Conservation (phyloP, 2,329 filamentous ascomycete species). For the Aspergillus tubingensis region DNA sequence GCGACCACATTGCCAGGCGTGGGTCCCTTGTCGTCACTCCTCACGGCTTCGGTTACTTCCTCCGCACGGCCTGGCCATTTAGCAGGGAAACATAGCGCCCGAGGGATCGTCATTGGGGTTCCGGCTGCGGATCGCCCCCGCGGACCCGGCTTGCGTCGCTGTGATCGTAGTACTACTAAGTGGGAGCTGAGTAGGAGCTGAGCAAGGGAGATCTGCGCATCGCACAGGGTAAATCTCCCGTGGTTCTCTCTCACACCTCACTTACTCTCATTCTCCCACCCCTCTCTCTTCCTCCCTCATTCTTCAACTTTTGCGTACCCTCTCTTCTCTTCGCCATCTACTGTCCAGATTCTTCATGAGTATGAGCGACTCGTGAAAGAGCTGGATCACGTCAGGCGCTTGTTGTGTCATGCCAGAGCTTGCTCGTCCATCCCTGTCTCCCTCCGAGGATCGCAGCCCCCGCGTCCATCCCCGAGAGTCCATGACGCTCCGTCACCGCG, state of each 20-base stretch:
- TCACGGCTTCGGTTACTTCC: background rate
- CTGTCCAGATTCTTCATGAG: background rate
- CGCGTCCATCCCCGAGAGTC: constrained; percentile 16
- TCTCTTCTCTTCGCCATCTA: background rate
- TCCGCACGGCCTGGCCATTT: background rate
- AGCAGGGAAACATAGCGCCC: background rate
- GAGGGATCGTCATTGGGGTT: constrained; percentile 2
- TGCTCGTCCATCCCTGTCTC: constrained; percentile 18
- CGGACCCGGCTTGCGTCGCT: background rate
- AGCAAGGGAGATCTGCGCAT: constrained; percentile 8
- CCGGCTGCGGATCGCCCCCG: constrained; percentile 1
- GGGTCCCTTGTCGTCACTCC: background rate
- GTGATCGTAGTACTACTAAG: too few relatives aligned
- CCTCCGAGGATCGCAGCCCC: constrained; percentile 17
- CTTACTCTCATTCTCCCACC: background rate
- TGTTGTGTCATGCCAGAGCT: constrained; percentile 19
- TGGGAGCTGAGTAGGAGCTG: background rate
- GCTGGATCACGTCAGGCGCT: background rate
- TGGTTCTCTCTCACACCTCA: background rate
- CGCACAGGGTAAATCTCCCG: background rate
- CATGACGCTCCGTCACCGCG: constrained; percentile 39
- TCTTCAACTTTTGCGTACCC: background rate
- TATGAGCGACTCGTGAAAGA: background rate
- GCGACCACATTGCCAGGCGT: background rate
- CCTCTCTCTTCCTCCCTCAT: background rate